Base-by-base conservation (phyloP, 2,329 filamentous ascomycete species). In the Aquanectria penicillioides region DNA sequence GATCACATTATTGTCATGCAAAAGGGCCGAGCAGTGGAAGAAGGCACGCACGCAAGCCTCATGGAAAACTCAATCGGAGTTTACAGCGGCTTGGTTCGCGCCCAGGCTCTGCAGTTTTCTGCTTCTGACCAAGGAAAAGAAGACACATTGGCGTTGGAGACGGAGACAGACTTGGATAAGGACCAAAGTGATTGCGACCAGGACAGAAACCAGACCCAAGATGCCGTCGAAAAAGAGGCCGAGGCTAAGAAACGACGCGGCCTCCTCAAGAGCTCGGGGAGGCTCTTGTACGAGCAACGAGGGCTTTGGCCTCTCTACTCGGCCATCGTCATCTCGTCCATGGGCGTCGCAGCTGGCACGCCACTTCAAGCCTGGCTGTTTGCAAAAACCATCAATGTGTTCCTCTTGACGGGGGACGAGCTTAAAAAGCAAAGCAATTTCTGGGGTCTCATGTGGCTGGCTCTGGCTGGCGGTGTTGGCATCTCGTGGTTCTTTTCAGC, bases 1-100 rank as follows among this genome's bases (percentile, higher is more conserved):
- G 84, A 91, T 60, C 83, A 85, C 51, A 91, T 91, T 43, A 77
- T 91, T 4, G 88, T 91, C 2, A 76, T 91, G 63, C 78, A 84
- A 4, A 78, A 84, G 37, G 89, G 89, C 0, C 73, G 76, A 26
- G 80, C 88, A 2, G 77, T 88, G 2, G 88, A 91, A 70, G 75
- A 87, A 66, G 89, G 88, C 0, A 85, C 80, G 0, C 88, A 91
- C 52, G 75, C 83, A 2, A 80, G 84, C 18, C 78, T 91, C 0
- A 75, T 91, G 33, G 71, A 72, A 13, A 73, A 75, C 76, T 84
- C 15, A 85, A 53, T 52, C 0, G 62, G 71, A 1, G 62, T 68
- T 1, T 73, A 73, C 25, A 62, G 59, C 2, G 51, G 47, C 5
- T 25, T 73, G 7, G 69, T 71, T 5, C 57, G 51, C 5, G 71